Percentiles rank a stretch among this genome's conserved stretches.
Evolutionary conservation across 176 grass and related monocot species (phyloP).

Genomic region (Olyra latifolia): DNA sequence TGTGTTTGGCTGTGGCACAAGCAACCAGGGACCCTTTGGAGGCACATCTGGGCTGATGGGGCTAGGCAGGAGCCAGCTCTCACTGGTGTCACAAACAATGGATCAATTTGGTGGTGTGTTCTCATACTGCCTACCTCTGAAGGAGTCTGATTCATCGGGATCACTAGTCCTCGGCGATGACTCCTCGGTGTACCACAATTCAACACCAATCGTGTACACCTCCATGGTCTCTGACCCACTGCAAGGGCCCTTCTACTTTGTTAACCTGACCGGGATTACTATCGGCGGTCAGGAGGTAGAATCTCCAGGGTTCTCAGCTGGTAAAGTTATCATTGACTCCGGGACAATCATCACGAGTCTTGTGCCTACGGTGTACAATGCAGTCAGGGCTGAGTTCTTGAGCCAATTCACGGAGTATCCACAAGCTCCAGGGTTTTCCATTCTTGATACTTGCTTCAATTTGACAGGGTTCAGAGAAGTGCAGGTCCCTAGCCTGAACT

Average conservation of each 20-base stretch:
- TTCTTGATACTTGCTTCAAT: slow-evolving; percentile 93
- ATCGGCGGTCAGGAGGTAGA: slow-evolving; percentile 56
- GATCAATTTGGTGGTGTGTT: slow-evolving; percentile 70
- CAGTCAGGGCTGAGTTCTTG: slow-evolving; percentile 59
- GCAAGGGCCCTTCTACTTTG: slow-evolving; percentile 74
- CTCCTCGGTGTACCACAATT: slow-evolving; percentile 59
- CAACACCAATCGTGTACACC: slow-evolving; percentile 63
- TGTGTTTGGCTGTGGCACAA: slow-evolving; percentile 80
- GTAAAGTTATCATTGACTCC: slow-evolving; percentile 75
- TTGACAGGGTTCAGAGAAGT: slow-evolving; percentile 66
- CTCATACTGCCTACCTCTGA: slow-evolving; percentile 79
- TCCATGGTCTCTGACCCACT: slow-evolving; percentile 55
- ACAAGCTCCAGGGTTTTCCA: slow-evolving; percentile 56
- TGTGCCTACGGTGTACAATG: slow-evolving; percentile 65
- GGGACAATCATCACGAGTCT: slow-evolving; percentile 90
- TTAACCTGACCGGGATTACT: slow-evolving; percentile 70
- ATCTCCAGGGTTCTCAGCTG: slow-evolving; percentile 34
- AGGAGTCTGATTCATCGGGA: slow-evolving; percentile 52
- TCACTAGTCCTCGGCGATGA: slow-evolving; percentile 78
- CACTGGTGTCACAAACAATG: slow-evolving; percentile 59
- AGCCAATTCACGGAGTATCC: slow-evolving; percentile 60
- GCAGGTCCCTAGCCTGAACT: slow-evolving; percentile 59
- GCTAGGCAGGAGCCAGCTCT: slow-evolving; percentile 72
- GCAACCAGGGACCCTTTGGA: slow-evolving; percentile 75
- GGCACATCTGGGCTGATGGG: slow-evolving; percentile 82